A percentile compares a stretch with the other conserved stretches of the same genome.
Evolutionary conservation across 1,139 yeast genomes (phyloP).

Genomic region (Saccharomyces hybrid): DNA sequence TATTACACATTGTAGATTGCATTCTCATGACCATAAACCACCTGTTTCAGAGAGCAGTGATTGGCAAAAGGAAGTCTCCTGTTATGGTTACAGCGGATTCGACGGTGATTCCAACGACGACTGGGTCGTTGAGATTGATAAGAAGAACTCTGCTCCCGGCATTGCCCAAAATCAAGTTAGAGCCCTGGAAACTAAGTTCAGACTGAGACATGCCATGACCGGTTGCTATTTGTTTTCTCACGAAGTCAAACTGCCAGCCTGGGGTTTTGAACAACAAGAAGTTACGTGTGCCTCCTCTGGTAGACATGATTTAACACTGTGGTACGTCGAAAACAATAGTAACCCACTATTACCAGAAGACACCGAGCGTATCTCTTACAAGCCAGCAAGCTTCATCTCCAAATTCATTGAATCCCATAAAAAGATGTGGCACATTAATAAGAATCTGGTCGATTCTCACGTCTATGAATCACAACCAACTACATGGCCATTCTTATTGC

Average conservation of each 20-base stretch:
- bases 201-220: conserved; percentile 83
- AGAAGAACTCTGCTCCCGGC: conserved; percentile 48
- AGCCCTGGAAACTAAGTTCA: conserved; percentile 78
- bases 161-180: conserved; percentile 57
- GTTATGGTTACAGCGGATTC: conserved; percentile 88
- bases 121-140: conserved; percentile 81
- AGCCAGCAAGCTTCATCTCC: conserved; percentile 51
- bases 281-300: conserved; percentile 89
- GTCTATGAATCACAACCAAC: conserved; percentile 83
- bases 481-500: conserved; percentile 78
- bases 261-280: conserved; percentile 97
- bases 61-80: conserved; percentile 93
- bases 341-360: conserved; percentile 41
- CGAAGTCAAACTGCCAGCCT: conserved; percentile 75
- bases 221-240: conserved; percentile 89
- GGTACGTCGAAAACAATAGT: conserved; percentile 82
- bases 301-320: conserved; percentile 60
- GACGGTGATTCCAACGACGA: conserved; percentile 96
- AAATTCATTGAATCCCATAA: conserved; percentile 74
- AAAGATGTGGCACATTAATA: conserved; percentile 87
- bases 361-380: conserved; percentile 51
- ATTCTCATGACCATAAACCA: conserved; percentile 93
- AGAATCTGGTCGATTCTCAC: conserved; percentile 77
- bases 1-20: conserved; percentile 70
- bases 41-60: conserved; percentile 82